Conservation (phyloP, 31 red algal genomes). For the Bonnemaisonia californica region DNA sequence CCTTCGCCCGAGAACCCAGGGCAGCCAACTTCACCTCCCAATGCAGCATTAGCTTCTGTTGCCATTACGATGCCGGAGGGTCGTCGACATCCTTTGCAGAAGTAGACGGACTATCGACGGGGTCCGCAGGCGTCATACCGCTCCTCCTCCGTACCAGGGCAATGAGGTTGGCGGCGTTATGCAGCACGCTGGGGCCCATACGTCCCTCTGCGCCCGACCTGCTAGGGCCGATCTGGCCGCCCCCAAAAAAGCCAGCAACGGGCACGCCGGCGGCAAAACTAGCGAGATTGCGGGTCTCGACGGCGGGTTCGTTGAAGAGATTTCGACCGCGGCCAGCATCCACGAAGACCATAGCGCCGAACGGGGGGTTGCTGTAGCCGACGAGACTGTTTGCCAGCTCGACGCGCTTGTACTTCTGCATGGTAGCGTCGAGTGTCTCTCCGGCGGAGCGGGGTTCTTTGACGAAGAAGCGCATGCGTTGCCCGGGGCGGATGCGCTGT, state of each 20-base stretch:
- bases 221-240: slow-evolving; percentile 68
- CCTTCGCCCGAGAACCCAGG: no score
- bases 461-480: slow-evolving; percentile 73
- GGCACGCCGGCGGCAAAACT: slow-evolving; percentile 68
- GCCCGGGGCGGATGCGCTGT: slow-evolving; percentile 49
- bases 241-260: slow-evolving; percentile 64
- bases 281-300: slow-evolving; percentile 62
- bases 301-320: slow-evolving; percentile 57
- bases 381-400: slow-evolving; percentile 77
- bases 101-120: slow-evolving; percentile 9
- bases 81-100: not conserved
- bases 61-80: no score
- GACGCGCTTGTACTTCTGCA: slow-evolving; percentile 75
- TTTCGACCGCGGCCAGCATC: slow-evolving; percentile 47
- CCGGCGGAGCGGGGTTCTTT: slow-evolving; percentile 51
- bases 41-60: no score
- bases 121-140: slow-evolving; percentile 53
- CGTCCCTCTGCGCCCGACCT: slow-evolving; percentile 18
- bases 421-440: slow-evolving; percentile 54
- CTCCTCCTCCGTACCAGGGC: slow-evolving; percentile 65
- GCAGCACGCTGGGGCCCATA: slow-evolving; percentile 49
- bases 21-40: no score
- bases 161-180: slow-evolving; percentile 58
- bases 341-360: slow-evolving; percentile 76
- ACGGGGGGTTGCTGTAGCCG: slow-evolving; percentile 81